Evolutionary conservation across 2,329 filamentous ascomycete genomes (phyloP).

Genomic region (Trichoderma arundinaceum): DNA sequence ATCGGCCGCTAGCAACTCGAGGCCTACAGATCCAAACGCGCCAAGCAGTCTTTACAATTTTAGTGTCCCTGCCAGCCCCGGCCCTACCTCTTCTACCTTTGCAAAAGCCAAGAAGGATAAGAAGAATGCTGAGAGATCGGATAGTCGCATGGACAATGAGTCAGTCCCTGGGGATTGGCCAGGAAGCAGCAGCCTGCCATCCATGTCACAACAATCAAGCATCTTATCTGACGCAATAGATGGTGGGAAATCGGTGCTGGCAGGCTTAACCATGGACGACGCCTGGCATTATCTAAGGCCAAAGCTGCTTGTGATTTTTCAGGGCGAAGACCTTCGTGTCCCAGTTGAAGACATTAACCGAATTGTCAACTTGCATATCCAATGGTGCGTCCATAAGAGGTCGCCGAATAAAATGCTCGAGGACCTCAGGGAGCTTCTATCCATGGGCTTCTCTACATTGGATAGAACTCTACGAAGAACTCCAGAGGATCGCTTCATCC

Average conservation of each 20-base stretch:
- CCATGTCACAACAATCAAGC: slow-evolving; percentile 50
- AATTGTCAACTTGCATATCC: slow-evolving; percentile 78
- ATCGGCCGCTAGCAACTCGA: slow-evolving; percentile 77
- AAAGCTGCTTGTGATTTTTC: slow-evolving; percentile 77
- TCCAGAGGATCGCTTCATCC: slow-evolving; percentile 86
- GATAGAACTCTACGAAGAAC: slow-evolving; percentile 81
- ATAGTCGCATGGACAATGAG: slow-evolving; percentile 60
- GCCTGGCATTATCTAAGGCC: slow-evolving; percentile 83
- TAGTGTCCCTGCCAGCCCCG: slow-evolving; percentile 73
- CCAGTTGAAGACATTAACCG: slow-evolving; percentile 85
- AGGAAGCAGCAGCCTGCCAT: slow-evolving; percentile 58
- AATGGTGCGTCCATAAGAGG: slow-evolving; percentile 76
- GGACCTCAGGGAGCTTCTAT: slow-evolving; percentile 74
- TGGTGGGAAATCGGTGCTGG: slow-evolving; percentile 59
- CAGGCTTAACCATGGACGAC: slow-evolving; percentile 78
- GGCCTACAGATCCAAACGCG: slow-evolving; percentile 74
- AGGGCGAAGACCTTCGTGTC: slow-evolving; percentile 78
- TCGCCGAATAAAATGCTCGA: slow-evolving; percentile 74
- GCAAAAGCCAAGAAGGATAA: slow-evolving; percentile 87
- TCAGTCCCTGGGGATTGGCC: slow-evolving; percentile 56
- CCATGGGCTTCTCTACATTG: slow-evolving; percentile 83
- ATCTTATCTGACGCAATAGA: slow-evolving; percentile 60
- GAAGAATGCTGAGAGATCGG: slow-evolving; percentile 72
- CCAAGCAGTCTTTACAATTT: slow-evolving; percentile 81
- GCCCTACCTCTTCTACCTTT: slow-evolving; percentile 69